Evolutionary conservation across 106 monocot genomes (phyloP), one percentile per base, ranked within the genome.

Genomic region (Agapanthus africanus): DNA sequence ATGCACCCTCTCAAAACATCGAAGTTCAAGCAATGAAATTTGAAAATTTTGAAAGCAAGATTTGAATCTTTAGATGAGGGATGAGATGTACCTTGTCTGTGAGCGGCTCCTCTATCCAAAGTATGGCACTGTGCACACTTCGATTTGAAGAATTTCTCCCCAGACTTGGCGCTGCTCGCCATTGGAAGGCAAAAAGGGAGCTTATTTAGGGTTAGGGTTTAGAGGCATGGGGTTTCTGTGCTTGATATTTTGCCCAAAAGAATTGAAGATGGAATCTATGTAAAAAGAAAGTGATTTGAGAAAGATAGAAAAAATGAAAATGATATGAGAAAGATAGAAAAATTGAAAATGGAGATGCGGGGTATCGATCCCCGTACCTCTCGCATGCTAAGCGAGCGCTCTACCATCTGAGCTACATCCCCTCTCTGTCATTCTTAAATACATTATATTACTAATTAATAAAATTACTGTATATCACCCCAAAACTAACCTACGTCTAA

Each of bases 391-490:
- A 90, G 91, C 94, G 91, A 91, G 94, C 85, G 83, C 91, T 91
- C 91, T 91, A 88, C 94, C 94, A 84, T 94, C 90, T 94, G 94
- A 94, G 90, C 94, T 94, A 94, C 91, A 91, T 88, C 91, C 94
- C 88, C 94, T n/a, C n/a, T n/a, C n/a, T n/a, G n/a, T n/a, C n/a
- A n/a, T n/a, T n/a, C n/a, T n/a, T n/a, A n/a, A n/a, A n/a, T n/a
- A n/a, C n/a, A n/a, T n/a, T n/a, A n/a, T n/a, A n/a, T n/a, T n/a
- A n/a, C n/a, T n/a, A n/a, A n/a, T n/a, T n/a, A n/a, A n/a, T n/a
- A n/a, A n/a, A n/a, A n/a, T n/a, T n/a, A n/a, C n/a, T n/a, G n/a
- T n/a, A n/a, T n/a, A n/a, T n/a, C n/a, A n/a, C n/a, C n/a, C n/a
- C n/a, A n/a, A n/a, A n/a, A n/a, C n/a, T n/a, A n/a, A n/a, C n/a